These are phyloP conservation scores for Mortierella sp. DNA, from an alignment of 371 early-diverging fungal species.

Conservation along the genomic window DNA sequence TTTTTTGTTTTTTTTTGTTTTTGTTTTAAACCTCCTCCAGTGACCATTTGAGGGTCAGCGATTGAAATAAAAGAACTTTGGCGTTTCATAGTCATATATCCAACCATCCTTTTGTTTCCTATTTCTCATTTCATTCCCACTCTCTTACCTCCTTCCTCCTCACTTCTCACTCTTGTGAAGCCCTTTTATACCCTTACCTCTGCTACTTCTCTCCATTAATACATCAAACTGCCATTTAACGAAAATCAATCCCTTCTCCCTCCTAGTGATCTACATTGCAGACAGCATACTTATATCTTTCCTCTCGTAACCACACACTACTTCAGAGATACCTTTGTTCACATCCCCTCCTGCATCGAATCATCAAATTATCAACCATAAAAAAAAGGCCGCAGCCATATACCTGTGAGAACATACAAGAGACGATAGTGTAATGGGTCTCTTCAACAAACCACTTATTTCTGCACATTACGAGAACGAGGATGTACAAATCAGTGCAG, in stretches of 20 bases:
- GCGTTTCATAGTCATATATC: no score
- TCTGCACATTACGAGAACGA: constrained; percentile 50
- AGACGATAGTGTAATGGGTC: constrained; percentile 35
- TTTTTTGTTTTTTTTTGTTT: no score
- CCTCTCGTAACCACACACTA: no score
- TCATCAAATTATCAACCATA: no score
- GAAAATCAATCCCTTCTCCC: no score
- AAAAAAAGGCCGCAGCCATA: no score
- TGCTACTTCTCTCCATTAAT: not conserved
- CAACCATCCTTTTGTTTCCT: no score
- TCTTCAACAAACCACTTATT: constrained; percentile 45
- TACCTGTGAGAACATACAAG: no score
- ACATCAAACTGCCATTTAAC: no score
- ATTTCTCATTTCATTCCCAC: not conserved
- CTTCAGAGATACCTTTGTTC: no score
- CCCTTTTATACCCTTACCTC: not conserved
- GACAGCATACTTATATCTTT: not conserved
- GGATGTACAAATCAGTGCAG: constrained; percentile 51
- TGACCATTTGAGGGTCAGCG: not conserved
- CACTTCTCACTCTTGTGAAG: not conserved
- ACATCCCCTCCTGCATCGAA: no score
- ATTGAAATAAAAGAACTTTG: no score
- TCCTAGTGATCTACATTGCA: not conserved
- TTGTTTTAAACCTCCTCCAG: not conserved
- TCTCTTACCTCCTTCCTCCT: not conserved